phyloP scores from a whole-genome alignment of 106 monocot genomes.

The Allium fistulosum region DNA sequence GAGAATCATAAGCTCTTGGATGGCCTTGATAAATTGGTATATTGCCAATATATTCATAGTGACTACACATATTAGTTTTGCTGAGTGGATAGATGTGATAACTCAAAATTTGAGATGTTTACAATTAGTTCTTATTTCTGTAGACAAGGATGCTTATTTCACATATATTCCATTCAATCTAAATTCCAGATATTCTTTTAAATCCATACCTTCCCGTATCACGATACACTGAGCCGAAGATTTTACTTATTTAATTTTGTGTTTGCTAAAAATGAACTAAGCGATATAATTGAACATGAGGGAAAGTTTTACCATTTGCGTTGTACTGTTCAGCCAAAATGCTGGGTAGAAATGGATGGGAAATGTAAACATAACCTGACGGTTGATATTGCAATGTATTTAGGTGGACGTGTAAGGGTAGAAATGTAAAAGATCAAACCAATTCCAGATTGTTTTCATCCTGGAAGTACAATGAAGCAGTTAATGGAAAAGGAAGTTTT shows the following conservation, averaged over 20 bases:
- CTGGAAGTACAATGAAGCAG: slow-evolving; percentile 6
- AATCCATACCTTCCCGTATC: neutral
- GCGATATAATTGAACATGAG: too few species aligned
- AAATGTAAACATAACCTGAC: neutral
- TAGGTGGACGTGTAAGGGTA: slow-evolving; percentile 20
- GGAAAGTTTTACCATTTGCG: neutral
- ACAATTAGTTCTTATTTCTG: too few species aligned
- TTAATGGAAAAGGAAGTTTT: slow-evolving; percentile 5
- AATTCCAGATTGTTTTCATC: slow-evolving; percentile 8
- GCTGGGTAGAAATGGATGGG: neutral
- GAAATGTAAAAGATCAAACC: slow-evolving; percentile 9
- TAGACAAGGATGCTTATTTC: too few species aligned
- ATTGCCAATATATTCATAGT: too few species aligned
- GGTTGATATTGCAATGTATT: slow-evolving; percentile 3
- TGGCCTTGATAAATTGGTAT: too few species aligned
- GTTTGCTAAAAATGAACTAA: too few species aligned
- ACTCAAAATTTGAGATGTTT: too few species aligned
- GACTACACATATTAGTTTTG: too few species aligned
- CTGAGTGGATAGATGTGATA: too few species aligned
- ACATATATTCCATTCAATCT: too few species aligned
- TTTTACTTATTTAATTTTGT: neutral
- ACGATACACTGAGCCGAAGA: neutral
- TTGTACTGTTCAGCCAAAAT: neutral
- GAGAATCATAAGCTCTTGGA: too few species aligned
- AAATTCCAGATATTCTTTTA: too few species aligned